A percentile compares a stretch with the other conserved stretches of the same genome.
phyloP scores from a whole-genome alignment of 2,329 filamentous ascomycete species.

The Colletotrichum navitas region DNA sequence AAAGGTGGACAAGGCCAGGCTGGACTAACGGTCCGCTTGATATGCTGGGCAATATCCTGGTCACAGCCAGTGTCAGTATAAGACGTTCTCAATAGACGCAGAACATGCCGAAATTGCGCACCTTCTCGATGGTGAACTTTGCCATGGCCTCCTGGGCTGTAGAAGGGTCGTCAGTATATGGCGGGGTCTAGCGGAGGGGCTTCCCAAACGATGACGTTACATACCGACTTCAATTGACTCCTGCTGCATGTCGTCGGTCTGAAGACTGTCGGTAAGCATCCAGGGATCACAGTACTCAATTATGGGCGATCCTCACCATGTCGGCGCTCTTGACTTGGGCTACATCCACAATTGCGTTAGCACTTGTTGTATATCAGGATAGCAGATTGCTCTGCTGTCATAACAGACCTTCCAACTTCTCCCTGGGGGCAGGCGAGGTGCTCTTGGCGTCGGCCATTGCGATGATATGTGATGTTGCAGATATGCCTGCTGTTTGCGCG shows the following conservation, averaged over 20 bases:
- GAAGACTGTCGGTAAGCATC: conserved; percentile 50
- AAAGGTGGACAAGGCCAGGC: conserved; percentile 16
- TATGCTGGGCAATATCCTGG: conserved; percentile 94
- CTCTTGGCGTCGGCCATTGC: conserved; percentile 57
- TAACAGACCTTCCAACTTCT: conserved; percentile 80
- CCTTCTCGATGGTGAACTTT: conserved; percentile 74
- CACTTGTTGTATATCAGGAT: conserved; percentile 5
- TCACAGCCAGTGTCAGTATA: conserved; percentile 28
- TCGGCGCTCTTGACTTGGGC: conserved; percentile 98
- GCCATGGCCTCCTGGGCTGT: conserved; percentile 73
- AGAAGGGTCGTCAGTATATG: conserved; percentile 41
- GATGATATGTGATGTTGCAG: neutral
- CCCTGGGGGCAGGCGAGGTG: conserved; percentile 65
- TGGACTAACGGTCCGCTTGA: conserved; percentile 85
- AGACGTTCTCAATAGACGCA: neutral
- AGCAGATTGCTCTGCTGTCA: conserved; percentile 9
- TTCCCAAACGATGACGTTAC: conserved; percentile 52
- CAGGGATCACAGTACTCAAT: conserved; percentile 35
- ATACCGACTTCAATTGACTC: conserved; percentile 96
- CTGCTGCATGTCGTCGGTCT: conserved; percentile 98
- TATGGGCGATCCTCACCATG: conserved; percentile 76
- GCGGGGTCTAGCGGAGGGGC: conserved; percentile 14
- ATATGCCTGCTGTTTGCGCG: neutral
- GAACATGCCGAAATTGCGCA: conserved; percentile 45
- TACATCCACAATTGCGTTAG: conserved; percentile 55